These are phyloP conservation scores for Pneumocystis canis DNA, from an alignment of 1,139 yeast genomes.

Conservation along the genomic window DNA sequence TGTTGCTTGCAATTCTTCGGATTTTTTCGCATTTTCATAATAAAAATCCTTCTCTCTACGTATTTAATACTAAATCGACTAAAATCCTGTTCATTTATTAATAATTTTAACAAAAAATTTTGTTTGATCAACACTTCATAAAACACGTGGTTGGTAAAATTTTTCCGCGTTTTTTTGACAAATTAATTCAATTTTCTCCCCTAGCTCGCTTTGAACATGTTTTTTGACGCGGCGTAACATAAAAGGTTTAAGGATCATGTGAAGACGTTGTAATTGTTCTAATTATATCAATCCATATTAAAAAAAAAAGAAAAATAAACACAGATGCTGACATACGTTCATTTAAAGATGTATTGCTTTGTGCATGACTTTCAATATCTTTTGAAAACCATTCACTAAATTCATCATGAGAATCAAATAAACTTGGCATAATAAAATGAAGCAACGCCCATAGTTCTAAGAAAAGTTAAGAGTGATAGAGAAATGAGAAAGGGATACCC, in stretches of 20 bases:
- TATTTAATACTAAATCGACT: too few species aligned
- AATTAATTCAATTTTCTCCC: slow-evolving; percentile 94
- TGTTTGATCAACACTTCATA: background rate
- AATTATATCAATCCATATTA: background rate
- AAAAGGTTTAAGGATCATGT: slow-evolving; percentile 89
- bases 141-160: background rate
- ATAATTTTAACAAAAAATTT: too few species aligned
- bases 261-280: slow-evolving; percentile 79
- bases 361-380: slow-evolving; percentile 95
- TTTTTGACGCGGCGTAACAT: slow-evolving; percentile 96
- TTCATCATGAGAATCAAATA: slow-evolving; percentile 95
- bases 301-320: background rate
- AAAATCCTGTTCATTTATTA: too few species aligned
- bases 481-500: slow-evolving; percentile 10
- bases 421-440: slow-evolving; percentile 95
- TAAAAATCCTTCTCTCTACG: too few species aligned
- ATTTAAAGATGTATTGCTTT: slow-evolving; percentile 77
- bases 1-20: background rate
- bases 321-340: slow-evolving; percentile 28
- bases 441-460: slow-evolving; percentile 86
- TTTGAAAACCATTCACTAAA: slow-evolving; percentile 98
- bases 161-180: too few species aligned
- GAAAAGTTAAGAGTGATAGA: background rate
- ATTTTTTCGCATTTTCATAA: background rate
- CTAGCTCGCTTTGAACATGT: slow-evolving; percentile 92